Evolutionary conservation across 805 yeast species (phyloP), one percentile per base, ranked within the genome.

Genomic region (Myxozyma mucilagina): DNA sequence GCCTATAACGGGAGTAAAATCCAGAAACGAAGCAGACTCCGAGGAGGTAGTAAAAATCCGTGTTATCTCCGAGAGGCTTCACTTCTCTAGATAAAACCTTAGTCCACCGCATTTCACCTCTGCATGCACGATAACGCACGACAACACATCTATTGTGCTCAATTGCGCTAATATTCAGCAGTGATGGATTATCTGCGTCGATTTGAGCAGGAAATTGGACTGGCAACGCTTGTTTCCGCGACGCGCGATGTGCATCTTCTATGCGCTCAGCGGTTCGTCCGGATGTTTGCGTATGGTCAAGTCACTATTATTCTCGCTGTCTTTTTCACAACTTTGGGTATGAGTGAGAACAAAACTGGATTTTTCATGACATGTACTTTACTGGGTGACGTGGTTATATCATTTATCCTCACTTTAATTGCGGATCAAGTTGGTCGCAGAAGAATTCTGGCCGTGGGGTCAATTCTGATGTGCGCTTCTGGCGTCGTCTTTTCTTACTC

Each of bases 391-490:
- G 74, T 83, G 49, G 65, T 80, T 10, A 70, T 79, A n/a, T 78
- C 84, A 4, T 81, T 81, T 54, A 53, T 77, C 14, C 67, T 83
- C 45, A 78, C 84, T 1, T 47, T 81, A 39, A 70, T 76, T 1
- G 80, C 84, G 0, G 86, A 83, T 67, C 63, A 67, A 24, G 61
- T 79, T 8, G 87, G 87, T 1, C 74, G 85, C 36, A 72, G 78
- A 38, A 71, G 69, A 50, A 69, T 78, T 4, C 68, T 82, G 70
- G 62, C 75, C 6, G 62, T 73, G 9, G 79, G 84, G 43, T 75
- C 82, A 5, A 39, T 72, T 2, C 64, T 74, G 42, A 80, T 82
- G 83, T 67, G 73, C 1, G 41, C 74, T 5, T 80, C 85, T 0
- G 84, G 82, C 0, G 35, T 77, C 3, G 69, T 74, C 0, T 79